phyloP scores from a whole-genome alignment of 257 asterid genomes.

The Solanum clarkiae region DNA sequence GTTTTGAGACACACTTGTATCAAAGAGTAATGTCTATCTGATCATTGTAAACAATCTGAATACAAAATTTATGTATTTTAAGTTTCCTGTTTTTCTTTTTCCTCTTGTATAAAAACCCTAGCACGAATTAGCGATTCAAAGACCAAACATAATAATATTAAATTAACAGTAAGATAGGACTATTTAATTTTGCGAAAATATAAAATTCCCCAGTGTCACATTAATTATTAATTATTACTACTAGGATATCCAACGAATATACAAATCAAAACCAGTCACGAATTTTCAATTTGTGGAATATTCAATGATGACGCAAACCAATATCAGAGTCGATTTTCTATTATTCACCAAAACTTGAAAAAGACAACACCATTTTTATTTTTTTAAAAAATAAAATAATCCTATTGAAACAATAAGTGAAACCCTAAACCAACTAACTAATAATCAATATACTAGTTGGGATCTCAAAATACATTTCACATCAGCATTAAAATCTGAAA shows the following conservation, averaged over 20 bases:
- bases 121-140: not conserved
- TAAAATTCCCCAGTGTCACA: not conserved
- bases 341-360: not conserved
- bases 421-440: not conserved
- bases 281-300: constrained; percentile 12
- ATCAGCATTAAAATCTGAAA: not conserved
- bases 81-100: too few species aligned
- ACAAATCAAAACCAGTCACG: not conserved
- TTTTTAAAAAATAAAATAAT: not conserved
- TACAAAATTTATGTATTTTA: not conserved
- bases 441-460: not conserved
- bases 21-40: too few species aligned
- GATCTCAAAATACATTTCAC: not conserved
- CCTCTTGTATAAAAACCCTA: not conserved
- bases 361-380: not conserved
- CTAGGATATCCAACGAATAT: not conserved
- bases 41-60: too few species aligned
- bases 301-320: constrained; percentile 15
- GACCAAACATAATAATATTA: not conserved
- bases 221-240: not conserved
- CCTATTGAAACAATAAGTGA: not conserved
- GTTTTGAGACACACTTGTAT: not conserved
- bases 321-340: constrained; percentile 1
- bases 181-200: not conserved
- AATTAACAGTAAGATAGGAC: not conserved